Base-by-base conservation (phyloP, 2,329 filamentous ascomycete species). In the Fusarium sarcochroum region DNA sequence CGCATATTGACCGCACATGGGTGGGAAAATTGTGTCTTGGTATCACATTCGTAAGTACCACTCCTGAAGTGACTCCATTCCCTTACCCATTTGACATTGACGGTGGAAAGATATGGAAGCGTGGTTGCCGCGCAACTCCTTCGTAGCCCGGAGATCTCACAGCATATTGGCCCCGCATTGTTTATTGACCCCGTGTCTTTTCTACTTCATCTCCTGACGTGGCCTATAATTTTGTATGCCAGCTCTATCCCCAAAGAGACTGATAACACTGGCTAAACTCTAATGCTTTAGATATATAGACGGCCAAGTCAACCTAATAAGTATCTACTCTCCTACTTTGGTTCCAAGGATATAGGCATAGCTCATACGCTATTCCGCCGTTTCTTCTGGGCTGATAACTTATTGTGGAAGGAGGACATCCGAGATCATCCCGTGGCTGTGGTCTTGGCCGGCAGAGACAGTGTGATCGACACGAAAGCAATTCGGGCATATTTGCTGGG, bases 331-430 rank as follows among this genome's bases (percentile, higher is more conserved):
- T 86, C 85, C 69, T 90, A 88, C 71, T 90, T 90, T 59, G 87
- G 84, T 1, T 84, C 81, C 13, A 86, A 84, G 65, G 87, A 90
- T 66, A 85, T 87, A 70, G 84, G 85, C 47, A 83, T 89, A 10
- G 81, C 86, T 11, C 86, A 89, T 71, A 88, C 86, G 0, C 77
- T 90, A 1, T 82, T 83, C 14, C 78, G 88, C 14, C 82, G 85
- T 37, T 90, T 90, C 75, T 88, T 89, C 78, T 90, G 88, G 88
- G 80, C 79, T 21, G 82, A 90, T 63, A 89, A 87, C 69, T 80
- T 88, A 2, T 74, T 90, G 8, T 90, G 87, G 88, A 86, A 86
- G 70, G 82, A 89, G 37, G 85, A 87, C 58, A 72, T 89, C 9
- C 69, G 75, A 34, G 75, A 77, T 17, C 71, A 57, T 42, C 76